Conservation (phyloP, 257 asterid genomes). For the Plectranthus barbatus region DNA sequence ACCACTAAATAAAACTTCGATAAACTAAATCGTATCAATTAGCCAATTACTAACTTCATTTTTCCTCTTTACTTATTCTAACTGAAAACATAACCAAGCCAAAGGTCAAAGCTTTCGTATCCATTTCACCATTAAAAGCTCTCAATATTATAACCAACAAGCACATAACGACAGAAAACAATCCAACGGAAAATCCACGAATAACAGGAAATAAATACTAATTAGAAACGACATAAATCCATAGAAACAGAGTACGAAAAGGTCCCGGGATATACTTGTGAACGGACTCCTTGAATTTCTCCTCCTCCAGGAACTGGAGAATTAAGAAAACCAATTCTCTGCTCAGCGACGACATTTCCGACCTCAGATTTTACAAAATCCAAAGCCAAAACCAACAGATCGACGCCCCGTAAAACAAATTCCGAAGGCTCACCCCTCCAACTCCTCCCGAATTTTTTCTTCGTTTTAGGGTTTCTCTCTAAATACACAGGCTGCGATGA, state of each 20-base stretch:
- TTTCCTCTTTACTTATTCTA: not conserved
- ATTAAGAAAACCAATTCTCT: slow-evolving; percentile 91
- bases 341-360: slow-evolving; percentile 80
- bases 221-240: not conserved
- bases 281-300: slow-evolving; percentile 90
- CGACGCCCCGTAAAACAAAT: slow-evolving; percentile 37
- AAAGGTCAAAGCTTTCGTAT: slow-evolving; percentile 11
- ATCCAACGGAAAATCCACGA: slow-evolving; percentile 11
- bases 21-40: slow-evolving; percentile 5
- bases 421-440: slow-evolving; percentile 23
- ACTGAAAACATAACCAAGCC: not conserved
- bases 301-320: slow-evolving; percentile 95
- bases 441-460: slow-evolving; percentile 9
- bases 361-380: slow-evolving; percentile 32
- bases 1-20: not conserved
- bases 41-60: not conserved
- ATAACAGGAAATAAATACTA: not conserved
- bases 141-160: slow-evolving; percentile 10
- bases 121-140: slow-evolving; percentile 13
- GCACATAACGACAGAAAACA: slow-evolving; percentile 11
- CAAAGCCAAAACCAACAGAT: slow-evolving; percentile 41
- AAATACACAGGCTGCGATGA: slow-evolving; percentile 22
- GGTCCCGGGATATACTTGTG: slow-evolving; percentile 41
- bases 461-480: slow-evolving; percentile 48
- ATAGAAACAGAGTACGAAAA: not conserved